These are phyloP conservation scores for Nicotiana paniculata DNA, from an alignment of 257 asterid genomes.

Conservation along the genomic window DNA sequence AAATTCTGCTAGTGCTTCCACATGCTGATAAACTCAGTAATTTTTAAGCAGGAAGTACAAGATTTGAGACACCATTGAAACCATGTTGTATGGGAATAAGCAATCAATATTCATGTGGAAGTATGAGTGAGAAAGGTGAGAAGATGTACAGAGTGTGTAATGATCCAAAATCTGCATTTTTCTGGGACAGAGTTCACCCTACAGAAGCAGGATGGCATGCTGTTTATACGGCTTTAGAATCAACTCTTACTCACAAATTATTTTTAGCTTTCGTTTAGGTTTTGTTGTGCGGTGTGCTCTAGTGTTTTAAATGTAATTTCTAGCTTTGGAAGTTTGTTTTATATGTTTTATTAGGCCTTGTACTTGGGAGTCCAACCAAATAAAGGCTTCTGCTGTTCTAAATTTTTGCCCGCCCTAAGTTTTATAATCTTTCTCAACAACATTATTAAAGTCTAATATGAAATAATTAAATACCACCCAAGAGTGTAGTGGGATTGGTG, in stretches of 20 bases:
- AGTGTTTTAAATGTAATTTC: not conserved
- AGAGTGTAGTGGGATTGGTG: too few species aligned
- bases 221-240: constrained; percentile 30
- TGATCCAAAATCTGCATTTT: constrained; percentile 50
- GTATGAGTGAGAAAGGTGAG: constrained; percentile 43
- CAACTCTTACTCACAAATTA: constrained; percentile 31
- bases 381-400: not conserved
- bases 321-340: not conserved
- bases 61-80: constrained; percentile 57
- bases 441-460: too few species aligned
- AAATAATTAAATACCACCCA: too few species aligned
- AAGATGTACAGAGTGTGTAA: constrained; percentile 63
- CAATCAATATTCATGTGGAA: constrained; percentile 40
- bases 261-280: not conserved
- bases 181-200: constrained; percentile 86
- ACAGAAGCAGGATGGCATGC: constrained; percentile 91
- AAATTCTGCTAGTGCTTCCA: too few species aligned
- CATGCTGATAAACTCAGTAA: not conserved
- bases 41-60: constrained; percentile 34
- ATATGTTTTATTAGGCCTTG: not conserved
- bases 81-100: constrained; percentile 69
- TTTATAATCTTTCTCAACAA: too few species aligned
- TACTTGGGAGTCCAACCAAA: not conserved
- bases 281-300: not conserved
- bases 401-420: too few species aligned